phyloP scores from a whole-genome alignment of 1,139 yeast species.

The Candida sanyaensis region DNA sequence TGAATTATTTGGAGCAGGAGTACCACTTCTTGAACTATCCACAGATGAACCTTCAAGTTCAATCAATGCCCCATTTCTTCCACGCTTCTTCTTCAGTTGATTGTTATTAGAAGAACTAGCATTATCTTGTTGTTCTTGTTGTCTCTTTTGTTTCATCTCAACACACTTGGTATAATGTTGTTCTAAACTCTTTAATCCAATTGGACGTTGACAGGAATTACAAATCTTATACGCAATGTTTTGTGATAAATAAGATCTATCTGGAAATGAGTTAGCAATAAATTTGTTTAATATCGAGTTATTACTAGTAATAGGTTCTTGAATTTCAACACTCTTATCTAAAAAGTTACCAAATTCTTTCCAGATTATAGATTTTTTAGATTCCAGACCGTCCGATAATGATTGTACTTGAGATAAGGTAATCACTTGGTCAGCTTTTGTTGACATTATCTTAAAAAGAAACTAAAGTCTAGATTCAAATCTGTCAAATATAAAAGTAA shows the following conservation, averaged over 20 bases:
- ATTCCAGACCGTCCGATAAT: slow-evolving; percentile 15
- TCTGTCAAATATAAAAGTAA: not conserved
- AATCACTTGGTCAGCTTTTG: slow-evolving; percentile 32
- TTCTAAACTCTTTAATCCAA: slow-evolving; percentile 48
- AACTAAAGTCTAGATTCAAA: not conserved
- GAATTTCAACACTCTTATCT: slow-evolving; percentile 46
- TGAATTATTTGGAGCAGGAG: slow-evolving; percentile 32
- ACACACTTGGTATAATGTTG: slow-evolving; percentile 51
- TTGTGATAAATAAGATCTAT: slow-evolving; percentile 44
- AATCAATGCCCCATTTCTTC: slow-evolving; percentile 27
- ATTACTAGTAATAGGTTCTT: slow-evolving; percentile 13
- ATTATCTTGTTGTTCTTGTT: slow-evolving; percentile 24
- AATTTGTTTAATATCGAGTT: slow-evolving; percentile 15
- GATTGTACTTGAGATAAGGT: slow-evolving; percentile 29
- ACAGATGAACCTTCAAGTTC: slow-evolving; percentile 43
- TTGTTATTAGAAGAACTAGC: slow-evolving; percentile 13
- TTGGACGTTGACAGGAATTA: slow-evolving; percentile 64
- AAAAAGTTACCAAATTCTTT: slow-evolving; percentile 62
- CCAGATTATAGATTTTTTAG: slow-evolving; percentile 44
- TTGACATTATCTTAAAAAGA: slow-evolving; percentile 22
- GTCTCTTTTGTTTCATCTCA: slow-evolving; percentile 47
- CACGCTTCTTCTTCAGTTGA: slow-evolving; percentile 37
- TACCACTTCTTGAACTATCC: slow-evolving; percentile 42
- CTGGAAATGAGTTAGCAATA: slow-evolving; percentile 25
- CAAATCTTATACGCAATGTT: slow-evolving; percentile 62